These are phyloP conservation scores for Falciphora oryzae DNA, from an alignment of 2,329 filamentous ascomycete genomes.

Conservation along the genomic window DNA sequence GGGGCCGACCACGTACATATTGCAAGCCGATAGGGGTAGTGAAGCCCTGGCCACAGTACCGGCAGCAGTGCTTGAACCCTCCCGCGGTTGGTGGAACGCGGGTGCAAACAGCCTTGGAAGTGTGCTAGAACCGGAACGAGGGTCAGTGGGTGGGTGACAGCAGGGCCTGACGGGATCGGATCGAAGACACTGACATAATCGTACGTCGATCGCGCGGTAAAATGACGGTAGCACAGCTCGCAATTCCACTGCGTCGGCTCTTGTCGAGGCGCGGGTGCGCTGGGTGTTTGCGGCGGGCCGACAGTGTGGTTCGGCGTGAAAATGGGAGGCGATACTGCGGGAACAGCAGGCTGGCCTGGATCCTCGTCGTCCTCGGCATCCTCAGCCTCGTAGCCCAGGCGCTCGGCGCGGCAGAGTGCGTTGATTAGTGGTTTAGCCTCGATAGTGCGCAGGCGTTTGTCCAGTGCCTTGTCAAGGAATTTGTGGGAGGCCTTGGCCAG, in stretches of 20 bases:
- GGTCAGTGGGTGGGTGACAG: background rate
- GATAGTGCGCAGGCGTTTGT: slow-evolving; percentile 46
- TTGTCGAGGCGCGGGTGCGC: background rate
- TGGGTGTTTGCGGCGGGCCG: background rate
- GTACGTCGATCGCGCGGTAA: slow-evolving; percentile 2
- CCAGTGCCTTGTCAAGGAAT: slow-evolving; percentile 49
- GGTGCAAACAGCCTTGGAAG: slow-evolving; percentile 24
- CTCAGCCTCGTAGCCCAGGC: slow-evolving; percentile 47
- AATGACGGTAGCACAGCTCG: slow-evolving; percentile 8
- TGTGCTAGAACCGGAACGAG: background rate
- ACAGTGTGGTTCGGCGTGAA: background rate
- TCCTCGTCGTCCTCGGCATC: slow-evolving; percentile 38
- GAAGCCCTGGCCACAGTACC: slow-evolving; percentile 41
- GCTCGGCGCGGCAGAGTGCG: slow-evolving; percentile 49
- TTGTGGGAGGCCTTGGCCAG: slow-evolving; percentile 39
- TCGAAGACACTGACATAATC: slow-evolving; percentile 6
- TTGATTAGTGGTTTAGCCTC: slow-evolving; percentile 49
- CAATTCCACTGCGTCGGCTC: slow-evolving; percentile 1
- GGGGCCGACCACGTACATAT: slow-evolving; percentile 29
- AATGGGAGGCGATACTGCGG: background rate
- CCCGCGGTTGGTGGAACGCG: slow-evolving; percentile 17
- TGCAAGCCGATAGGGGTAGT: slow-evolving; percentile 32
- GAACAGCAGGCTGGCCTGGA: slow-evolving; percentile 13
- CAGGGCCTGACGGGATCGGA: background rate
- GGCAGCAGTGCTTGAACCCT: slow-evolving; percentile 34